These are phyloP conservation scores for Marasmius sp. DNA, from an alignment of 1,284 basidiomycete species.

Conservation along the genomic window DNA sequence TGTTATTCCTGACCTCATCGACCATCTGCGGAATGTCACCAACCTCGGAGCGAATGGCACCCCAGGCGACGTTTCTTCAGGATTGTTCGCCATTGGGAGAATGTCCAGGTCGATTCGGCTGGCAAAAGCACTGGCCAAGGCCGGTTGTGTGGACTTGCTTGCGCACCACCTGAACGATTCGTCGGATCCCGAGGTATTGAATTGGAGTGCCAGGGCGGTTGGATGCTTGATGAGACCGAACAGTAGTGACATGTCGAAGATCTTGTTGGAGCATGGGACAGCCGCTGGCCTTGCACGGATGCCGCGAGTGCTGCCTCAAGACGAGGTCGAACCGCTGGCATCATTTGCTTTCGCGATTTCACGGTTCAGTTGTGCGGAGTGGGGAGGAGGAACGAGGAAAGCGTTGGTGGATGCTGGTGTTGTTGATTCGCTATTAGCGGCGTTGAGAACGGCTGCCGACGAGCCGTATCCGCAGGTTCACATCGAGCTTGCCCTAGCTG, in stretches of 20 bases:
- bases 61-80: constrained; percentile 15
- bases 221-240: constrained; percentile 27
- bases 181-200: constrained; percentile 19
- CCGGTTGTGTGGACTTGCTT: constrained; percentile 19
- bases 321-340: constrained; percentile 23
- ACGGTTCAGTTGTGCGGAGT: constrained; percentile 26
- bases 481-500: constrained; percentile 22
- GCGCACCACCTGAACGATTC: constrained; percentile 18
- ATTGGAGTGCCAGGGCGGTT: constrained; percentile 20
- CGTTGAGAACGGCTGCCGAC: constrained; percentile 20
- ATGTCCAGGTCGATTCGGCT: constrained; percentile 23
- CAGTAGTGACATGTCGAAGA: constrained; percentile 22
- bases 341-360: constrained; percentile 26
- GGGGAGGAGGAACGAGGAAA: constrained; percentile 24
- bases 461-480: constrained; percentile 20
- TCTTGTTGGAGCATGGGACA: constrained; percentile 21
- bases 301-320: constrained; percentile 21
- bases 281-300: constrained; percentile 23
- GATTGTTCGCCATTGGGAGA: constrained; percentile 21
- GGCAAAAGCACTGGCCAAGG: constrained; percentile 19
- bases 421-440: constrained; percentile 22
- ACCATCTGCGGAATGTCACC: constrained; percentile 17
- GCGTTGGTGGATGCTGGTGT: constrained; percentile 19
- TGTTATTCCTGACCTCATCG: constrained; percentile 14
- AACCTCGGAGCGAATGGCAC: constrained; percentile 6